Base-by-base conservation (phyloP, 225 moss, liverwort and hornwort genomes). In the Antitrichia curtipendula region DNA sequence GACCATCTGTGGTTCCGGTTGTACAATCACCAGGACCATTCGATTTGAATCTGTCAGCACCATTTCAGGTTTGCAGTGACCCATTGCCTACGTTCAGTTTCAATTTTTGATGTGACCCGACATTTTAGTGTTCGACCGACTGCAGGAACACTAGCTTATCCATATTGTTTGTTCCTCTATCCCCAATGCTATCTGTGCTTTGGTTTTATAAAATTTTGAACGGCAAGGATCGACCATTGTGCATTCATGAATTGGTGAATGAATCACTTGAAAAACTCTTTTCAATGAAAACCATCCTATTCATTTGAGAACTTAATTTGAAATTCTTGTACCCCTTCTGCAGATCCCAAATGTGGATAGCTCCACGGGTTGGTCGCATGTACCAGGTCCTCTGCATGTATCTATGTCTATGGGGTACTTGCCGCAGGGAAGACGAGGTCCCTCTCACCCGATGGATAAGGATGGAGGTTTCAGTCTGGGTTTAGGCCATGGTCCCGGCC, bases 331-430 rank as follows among this genome's bases (percentile, higher is more conserved):
- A 69, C 56, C 13, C 70, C 40, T 52, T 80, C 57, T 81, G 88
- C 98, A 99, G 98, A 99, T 97, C 78, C 95, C 98, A 74, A 96
- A 95, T 86, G 97, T 94, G 89, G 98, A 99, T 84, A 93, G 92
- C 88, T 92, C 96, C 75, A 72, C 95, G 78, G 95, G 95, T 89
- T 99, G 98, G 98, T 95, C 97, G 77, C 97, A 99, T 88, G 93
- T 93, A 83, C 97, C 97, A 84, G 95, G 92, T 78, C 93, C 95
- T 47, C 86, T 97, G 93, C 98, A 97, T 68, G 94, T 95, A 78
- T 89, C 97, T 79, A 95, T 99, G 86, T 94, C 96, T 47, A 93
- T 96, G 95, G 94, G 96, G 59, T 97, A 95, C 90, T 89, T 99
- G 94, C 97, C 93, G 89, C 96, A 95, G 91, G 92, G 95, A 78